Percentiles rank a stretch among this genome's conserved stretches.
Conservation (phyloP, 2,329 filamentous ascomycete genomes). For the Aureobasidium sp. region DNA sequence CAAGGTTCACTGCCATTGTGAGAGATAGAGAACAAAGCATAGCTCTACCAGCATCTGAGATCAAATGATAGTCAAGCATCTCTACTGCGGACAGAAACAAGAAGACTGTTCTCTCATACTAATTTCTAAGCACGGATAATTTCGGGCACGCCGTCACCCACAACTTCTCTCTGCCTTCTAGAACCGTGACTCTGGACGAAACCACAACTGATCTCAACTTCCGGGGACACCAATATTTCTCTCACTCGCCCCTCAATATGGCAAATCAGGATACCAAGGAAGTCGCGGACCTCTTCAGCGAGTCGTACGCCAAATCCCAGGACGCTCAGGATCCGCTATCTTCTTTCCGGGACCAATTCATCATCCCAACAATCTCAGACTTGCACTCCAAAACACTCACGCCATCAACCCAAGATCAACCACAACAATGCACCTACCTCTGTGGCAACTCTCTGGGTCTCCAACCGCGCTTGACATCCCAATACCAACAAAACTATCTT, state of each 20-base stretch:
- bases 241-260: not conserved
- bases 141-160: not conserved
- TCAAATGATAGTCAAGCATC: not conserved
- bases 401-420: slow-evolving; percentile 22
- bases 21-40: not conserved
- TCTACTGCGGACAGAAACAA: not conserved
- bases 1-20: too few relatives aligned
- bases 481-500: slow-evolving; percentile 65
- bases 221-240: not conserved
- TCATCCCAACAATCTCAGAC: slow-evolving; percentile 68
- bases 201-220: not conserved
- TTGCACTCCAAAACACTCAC: slow-evolving; percentile 48
- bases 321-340: slow-evolving; percentile 35
- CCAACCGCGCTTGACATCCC: slow-evolving; percentile 62
- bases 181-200: not conserved
- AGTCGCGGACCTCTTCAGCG: slow-evolving; percentile 12
- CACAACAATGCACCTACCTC: slow-evolving; percentile 61
- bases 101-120: not conserved
- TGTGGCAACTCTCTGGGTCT: slow-evolving; percentile 86
- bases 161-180: not conserved
- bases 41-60: not conserved
- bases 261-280: not conserved
- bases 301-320: slow-evolving; percentile 16
- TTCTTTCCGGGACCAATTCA: slow-evolving; percentile 58
- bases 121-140: not conserved